Conservation (phyloP, 1,284 basidiomycete genomes). For the Rhodotorula sp. region DNA sequence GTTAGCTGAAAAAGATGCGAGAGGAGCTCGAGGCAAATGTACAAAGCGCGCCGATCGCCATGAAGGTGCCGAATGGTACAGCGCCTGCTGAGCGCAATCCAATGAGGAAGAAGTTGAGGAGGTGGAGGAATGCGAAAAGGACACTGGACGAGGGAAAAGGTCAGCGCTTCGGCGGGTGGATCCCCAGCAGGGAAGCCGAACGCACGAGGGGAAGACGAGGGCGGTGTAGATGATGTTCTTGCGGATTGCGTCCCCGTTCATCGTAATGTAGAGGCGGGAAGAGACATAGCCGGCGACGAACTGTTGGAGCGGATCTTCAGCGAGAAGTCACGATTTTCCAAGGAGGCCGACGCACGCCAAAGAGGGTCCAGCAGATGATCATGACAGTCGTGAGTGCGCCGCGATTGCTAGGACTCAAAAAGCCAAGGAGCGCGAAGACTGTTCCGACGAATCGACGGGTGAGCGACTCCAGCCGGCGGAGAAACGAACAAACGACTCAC, state of each 20-base stretch:
- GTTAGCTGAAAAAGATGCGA: background rate
- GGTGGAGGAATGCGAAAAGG: conserved; percentile 76
- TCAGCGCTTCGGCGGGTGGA: background rate
- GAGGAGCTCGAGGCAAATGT: background rate
- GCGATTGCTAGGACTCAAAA: conserved; percentile 91
- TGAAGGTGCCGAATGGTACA: conserved; percentile 93
- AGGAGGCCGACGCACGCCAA: conserved; percentile 62
- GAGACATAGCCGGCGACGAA: conserved; percentile 81
- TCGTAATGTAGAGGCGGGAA: conserved; percentile 73
- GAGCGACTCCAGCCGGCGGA: background rate
- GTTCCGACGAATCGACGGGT: background rate
- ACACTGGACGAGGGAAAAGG: conserved; percentile 53
- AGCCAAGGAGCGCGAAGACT: conserved; percentile 96
- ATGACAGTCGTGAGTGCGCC: conserved; percentile 93
- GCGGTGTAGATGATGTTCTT: conserved; percentile 86
- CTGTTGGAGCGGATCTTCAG: background rate
- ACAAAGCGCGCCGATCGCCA: conserved; percentile 80
- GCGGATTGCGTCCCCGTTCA: conserved; percentile 76
- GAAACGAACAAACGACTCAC: conserved; percentile 51
- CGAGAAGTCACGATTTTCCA: background rate
- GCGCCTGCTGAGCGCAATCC: conserved; percentile 86
- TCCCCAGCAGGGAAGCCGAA: conserved; percentile 26
- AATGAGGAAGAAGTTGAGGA: conserved; percentile 83
- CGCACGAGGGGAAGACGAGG: conserved; percentile 79
- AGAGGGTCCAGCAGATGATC: conserved; percentile 93